phyloP scores from a whole-genome alignment of 495 filamentous ascomycete species.

The Aspergillus baeticus region DNA sequence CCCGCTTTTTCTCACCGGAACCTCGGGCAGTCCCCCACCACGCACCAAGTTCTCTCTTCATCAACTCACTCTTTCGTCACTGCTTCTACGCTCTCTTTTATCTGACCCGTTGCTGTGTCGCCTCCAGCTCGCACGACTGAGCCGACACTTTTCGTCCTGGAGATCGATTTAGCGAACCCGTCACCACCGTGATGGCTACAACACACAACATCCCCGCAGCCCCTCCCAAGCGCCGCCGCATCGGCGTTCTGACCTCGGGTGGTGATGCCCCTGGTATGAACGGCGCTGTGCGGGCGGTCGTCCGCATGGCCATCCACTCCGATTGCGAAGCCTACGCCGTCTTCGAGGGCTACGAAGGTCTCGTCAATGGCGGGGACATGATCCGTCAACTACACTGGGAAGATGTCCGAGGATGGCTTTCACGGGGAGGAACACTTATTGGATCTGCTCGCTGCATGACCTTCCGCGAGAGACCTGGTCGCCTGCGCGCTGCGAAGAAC shows the following conservation, averaged over 20 bases:
- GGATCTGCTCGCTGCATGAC: conserved; percentile 88
- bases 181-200: conserved; percentile 32
- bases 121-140: conserved; percentile 11
- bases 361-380: conserved; percentile 84
- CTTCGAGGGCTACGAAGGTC: conserved; percentile 94
- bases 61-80: conserved; percentile 13
- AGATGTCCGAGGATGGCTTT: conserved; percentile 92
- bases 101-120: conserved; percentile 1
- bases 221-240: conserved; percentile 66
- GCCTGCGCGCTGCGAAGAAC: conserved; percentile 85
- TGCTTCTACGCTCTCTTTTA: conserved; percentile 14
- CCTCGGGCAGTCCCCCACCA: conserved; percentile 21
- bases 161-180: conserved; percentile 4
- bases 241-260: conserved; percentile 94
- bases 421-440: conserved; percentile 94
- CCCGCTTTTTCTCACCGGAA: conserved; percentile 49
- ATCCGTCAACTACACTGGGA: conserved; percentile 89
- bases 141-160: neutral
- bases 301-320: conserved; percentile 84
- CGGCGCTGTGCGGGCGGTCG: conserved; percentile 86
- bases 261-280: conserved; percentile 99
- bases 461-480: conserved; percentile 84
- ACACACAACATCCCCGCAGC: conserved; percentile 31
- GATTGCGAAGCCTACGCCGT: conserved; percentile 87
- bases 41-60: conserved; percentile 16